phyloP scores from a whole-genome alignment of 257 asterid species.

The Solanum appendiculatum region DNA sequence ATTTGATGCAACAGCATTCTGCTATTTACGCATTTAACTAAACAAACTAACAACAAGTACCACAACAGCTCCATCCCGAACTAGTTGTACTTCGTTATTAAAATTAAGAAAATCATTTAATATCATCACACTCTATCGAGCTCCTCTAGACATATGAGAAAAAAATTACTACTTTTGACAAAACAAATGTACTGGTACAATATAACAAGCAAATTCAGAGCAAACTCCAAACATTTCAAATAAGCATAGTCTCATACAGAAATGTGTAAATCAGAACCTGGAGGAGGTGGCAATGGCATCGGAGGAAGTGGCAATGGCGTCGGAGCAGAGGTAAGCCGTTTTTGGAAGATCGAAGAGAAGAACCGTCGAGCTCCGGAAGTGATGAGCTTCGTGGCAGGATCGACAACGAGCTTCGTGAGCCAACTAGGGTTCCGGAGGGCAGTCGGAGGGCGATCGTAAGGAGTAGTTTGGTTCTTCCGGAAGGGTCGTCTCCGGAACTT shows the following conservation, averaged over 20 bases:
- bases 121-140: neutral
- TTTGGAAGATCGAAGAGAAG: slow-evolving; percentile 45
- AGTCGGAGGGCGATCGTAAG: slow-evolving; percentile 36
- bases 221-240: neutral
- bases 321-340: slow-evolving; percentile 38
- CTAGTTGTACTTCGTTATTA: neutral
- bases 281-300: slow-evolving; percentile 22
- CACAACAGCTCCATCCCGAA: neutral
- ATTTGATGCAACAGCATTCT: neutral
- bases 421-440: slow-evolving; percentile 33
- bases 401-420: slow-evolving; percentile 64
- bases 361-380: slow-evolving; percentile 59
- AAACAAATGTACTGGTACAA: neutral
- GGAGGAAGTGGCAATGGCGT: slow-evolving; percentile 17
- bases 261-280: slow-evolving; percentile 24
- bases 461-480: slow-evolving; percentile 21
- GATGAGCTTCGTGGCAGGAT: slow-evolving; percentile 74
- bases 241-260: neutral
- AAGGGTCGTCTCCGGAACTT: slow-evolving; percentile 25
- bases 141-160: neutral
- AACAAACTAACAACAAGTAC: neutral
- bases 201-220: neutral
- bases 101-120: too few species aligned
- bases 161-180: neutral
- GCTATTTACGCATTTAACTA: neutral